These are phyloP conservation scores for Fusarium sp. DNA, from an alignment of 2,329 filamentous ascomycete genomes.

Conservation along the genomic window DNA sequence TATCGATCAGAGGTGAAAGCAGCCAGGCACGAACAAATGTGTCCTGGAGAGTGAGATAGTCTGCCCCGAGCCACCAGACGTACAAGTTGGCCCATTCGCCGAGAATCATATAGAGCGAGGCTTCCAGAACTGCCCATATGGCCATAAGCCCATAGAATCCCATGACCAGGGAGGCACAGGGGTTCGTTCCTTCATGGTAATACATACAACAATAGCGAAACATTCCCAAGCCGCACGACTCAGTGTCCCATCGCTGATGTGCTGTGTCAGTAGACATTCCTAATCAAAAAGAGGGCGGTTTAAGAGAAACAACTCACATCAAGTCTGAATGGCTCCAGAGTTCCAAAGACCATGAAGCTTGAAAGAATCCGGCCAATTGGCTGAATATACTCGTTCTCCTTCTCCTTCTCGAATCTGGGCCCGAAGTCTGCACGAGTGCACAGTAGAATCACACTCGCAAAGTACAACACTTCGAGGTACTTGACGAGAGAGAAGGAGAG, in stretches of 20 bases:
- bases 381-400: neutral
- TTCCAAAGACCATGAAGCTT: slow-evolving; percentile 43
- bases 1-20: slow-evolving; percentile 45
- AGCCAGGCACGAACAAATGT: slow-evolving; percentile 38
- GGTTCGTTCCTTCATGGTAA: slow-evolving; percentile 17
- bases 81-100: slow-evolving; percentile 26
- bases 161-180: slow-evolving; percentile 7
- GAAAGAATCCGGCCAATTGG: slow-evolving; percentile 31
- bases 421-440: slow-evolving; percentile 16
- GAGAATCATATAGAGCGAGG: slow-evolving; percentile 5
- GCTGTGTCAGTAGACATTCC: neutral
- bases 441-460: slow-evolving; percentile 8
- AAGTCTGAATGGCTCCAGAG: slow-evolving; percentile 43
- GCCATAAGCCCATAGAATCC: slow-evolving; percentile 25
- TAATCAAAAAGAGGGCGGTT: neutral
- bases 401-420: neutral
- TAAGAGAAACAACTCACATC: slow-evolving; percentile 29
- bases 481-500: neutral
- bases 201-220: slow-evolving; percentile 18
- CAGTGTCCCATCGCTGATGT: slow-evolving; percentile 39
- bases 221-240: slow-evolving; percentile 39
- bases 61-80: slow-evolving; percentile 39
- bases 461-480: slow-evolving; percentile 11
- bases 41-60: slow-evolving; percentile 19
- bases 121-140: slow-evolving; percentile 18